phyloP scores from a whole-genome alignment of 2,329 filamentous ascomycete species.

The Beauveria pseudobassiana region DNA sequence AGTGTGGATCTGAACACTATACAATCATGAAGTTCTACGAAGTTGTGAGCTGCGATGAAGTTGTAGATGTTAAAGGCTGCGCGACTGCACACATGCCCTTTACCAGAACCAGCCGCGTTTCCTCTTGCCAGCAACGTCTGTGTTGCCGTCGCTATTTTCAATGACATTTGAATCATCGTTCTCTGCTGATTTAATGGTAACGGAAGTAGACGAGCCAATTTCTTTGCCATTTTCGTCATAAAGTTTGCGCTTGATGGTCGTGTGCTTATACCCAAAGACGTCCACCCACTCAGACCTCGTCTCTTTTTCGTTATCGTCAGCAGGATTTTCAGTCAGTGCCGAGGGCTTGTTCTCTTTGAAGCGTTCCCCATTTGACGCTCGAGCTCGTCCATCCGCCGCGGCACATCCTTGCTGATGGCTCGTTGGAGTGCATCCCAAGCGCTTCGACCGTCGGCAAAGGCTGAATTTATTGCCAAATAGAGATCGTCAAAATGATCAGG shows the following conservation, averaged over 20 bases:
- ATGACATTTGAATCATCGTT: constrained; percentile 12
- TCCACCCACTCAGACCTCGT: constrained; percentile 36
- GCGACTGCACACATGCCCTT: not conserved
- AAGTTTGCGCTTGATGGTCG: constrained; percentile 32
- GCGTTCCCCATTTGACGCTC: constrained; percentile 3
- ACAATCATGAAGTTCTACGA: not conserved
- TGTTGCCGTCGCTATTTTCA: not conserved
- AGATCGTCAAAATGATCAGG: constrained; percentile 34
- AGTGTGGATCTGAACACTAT: not conserved
- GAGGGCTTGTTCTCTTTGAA: not conserved
- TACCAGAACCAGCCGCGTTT: constrained; percentile 9
- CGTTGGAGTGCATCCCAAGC: constrained; percentile 35
- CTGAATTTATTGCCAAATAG: constrained; percentile 30
- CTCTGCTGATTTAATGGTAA: constrained; percentile 24
- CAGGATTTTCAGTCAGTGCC: not conserved
- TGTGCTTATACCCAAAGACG: constrained; percentile 34
- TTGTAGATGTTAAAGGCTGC: not conserved
- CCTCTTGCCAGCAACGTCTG: constrained; percentile 1
- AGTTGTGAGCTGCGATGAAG: not conserved
- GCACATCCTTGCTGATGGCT: constrained; percentile 20
- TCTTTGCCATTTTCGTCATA: constrained; percentile 35
- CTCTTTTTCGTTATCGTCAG: constrained; percentile 26
- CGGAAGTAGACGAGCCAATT: constrained; percentile 30
- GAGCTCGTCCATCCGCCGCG: constrained; percentile 8
- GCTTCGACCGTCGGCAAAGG: constrained; percentile 28